A percentile compares a stretch with the other conserved stretches of the same genome.
These are phyloP conservation scores for Lindgomyces ingoldianus DNA, from an alignment of 495 filamentous ascomycete species.

Conservation along the genomic window DNA sequence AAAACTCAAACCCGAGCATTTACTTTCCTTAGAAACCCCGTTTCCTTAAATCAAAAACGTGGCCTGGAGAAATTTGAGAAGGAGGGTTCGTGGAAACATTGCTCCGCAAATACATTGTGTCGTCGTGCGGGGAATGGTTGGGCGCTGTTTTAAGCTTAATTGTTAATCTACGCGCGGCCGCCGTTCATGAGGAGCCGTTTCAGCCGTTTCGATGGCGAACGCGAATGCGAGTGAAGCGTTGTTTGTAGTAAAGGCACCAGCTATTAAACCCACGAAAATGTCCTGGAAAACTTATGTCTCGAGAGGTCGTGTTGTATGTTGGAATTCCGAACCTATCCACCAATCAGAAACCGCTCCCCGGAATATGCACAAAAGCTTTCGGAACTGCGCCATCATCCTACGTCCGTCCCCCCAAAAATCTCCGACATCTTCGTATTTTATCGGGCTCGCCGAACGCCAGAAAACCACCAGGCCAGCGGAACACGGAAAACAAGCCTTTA, in stretches of 20 bases:
- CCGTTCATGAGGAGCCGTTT: not conserved
- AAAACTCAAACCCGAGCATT: not conserved
- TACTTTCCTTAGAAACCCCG: not conserved
- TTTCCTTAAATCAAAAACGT: not conserved
- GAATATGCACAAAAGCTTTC: not conserved
- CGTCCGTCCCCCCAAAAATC: not conserved
- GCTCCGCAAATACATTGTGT: not conserved
- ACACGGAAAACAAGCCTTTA: not conserved
- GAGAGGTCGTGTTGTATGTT: no score
- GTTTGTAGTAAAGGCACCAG: no score
- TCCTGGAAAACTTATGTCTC: no score
- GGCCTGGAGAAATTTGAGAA: not conserved
- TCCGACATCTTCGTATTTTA: not conserved
- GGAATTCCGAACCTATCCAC: not conserved
- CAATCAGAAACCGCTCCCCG: not conserved
- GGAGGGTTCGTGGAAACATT: not conserved
- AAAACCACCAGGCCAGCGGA: not conserved
- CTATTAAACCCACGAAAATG: no score
- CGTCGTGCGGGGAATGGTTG: not conserved
- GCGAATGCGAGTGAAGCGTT: not conserved
- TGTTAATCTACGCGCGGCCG: not conserved
- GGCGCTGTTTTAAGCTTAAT: not conserved
- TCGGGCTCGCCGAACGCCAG: not conserved
- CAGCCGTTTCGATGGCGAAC: not conserved
- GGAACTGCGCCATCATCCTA: not conserved